These are phyloP conservation scores for Helianthus annuus DNA, from an alignment of 129 eudicot species.

Conservation along the genomic window HanXRQr2.0-SUNRISE NC_035445.2:171567005-171567504, in stretches of 20 bases:
- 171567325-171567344: constrained; percentile 14
- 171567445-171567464: constrained; percentile 9
- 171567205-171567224: neutral
- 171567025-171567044: constrained; percentile 19
- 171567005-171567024: constrained; percentile 31
- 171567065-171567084: neutral
- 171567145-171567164: neutral
- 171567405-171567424: neutral
- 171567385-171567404: neutral
- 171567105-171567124: neutral
- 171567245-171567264: neutral
- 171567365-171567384: constrained; percentile 3
- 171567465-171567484: neutral
- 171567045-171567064: neutral
- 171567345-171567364: neutral
- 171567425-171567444: neutral
- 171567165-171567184: neutral
- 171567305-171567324: constrained; percentile 13
- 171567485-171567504: constrained; percentile 13
- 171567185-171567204: neutral
- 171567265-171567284: neutral
- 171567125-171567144: constrained; percentile 1
- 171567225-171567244: neutral
- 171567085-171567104: constrained; percentile 5
- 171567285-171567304: constrained; percentile 6